A percentile compares a stretch with the other conserved stretches of the same genome.
phyloP scores from a whole-genome alignment of 2,329 filamentous ascomycete genomes.

The Alternaria solani region DNA sequence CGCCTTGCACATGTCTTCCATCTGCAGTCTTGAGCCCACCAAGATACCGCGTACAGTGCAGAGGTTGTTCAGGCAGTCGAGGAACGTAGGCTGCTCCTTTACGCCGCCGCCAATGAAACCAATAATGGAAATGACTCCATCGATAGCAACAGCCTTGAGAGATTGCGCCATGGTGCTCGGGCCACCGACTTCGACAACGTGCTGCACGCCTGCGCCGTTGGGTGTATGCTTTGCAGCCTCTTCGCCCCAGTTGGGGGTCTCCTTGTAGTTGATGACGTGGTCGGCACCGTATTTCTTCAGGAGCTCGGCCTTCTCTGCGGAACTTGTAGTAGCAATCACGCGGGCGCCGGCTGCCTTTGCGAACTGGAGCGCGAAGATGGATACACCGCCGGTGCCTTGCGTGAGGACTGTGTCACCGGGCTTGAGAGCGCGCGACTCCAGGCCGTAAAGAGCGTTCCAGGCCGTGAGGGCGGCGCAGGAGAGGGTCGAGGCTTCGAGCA shows the following conservation, averaged over 20 bases:
- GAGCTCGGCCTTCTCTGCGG: constrained; percentile 57
- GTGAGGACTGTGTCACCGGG: constrained; percentile 64
- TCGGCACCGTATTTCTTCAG: constrained; percentile 64
- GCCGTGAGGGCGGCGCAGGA: constrained; percentile 56
- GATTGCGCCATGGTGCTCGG: constrained; percentile 63
- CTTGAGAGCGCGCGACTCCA: constrained; percentile 51
- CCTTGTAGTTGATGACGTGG: constrained; percentile 66
- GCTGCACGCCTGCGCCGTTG: constrained; percentile 64
- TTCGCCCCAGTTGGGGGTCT: constrained; percentile 63
- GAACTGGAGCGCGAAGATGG: constrained; percentile 69
- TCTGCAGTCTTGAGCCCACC: constrained; percentile 63
- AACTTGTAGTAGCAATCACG: constrained; percentile 67
- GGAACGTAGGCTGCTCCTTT: constrained; percentile 60
- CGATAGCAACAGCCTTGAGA: constrained; percentile 62
- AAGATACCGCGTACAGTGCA: constrained; percentile 66
- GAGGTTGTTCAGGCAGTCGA: constrained; percentile 58
- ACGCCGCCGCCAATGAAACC: constrained; percentile 64
- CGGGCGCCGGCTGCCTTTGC: constrained; percentile 62
- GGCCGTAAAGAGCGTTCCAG: constrained; percentile 63
- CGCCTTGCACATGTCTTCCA: constrained; percentile 67
- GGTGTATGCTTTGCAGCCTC: constrained; percentile 61
- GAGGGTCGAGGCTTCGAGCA: constrained; percentile 57
- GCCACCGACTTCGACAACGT: constrained; percentile 72
- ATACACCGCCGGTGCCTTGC: constrained; percentile 75
- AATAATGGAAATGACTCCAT: constrained; percentile 63